Evolutionary conservation across 495 filamentous ascomycete genomes (phyloP).

Genomic region (Hypoxylon lienhwacheense): DNA sequence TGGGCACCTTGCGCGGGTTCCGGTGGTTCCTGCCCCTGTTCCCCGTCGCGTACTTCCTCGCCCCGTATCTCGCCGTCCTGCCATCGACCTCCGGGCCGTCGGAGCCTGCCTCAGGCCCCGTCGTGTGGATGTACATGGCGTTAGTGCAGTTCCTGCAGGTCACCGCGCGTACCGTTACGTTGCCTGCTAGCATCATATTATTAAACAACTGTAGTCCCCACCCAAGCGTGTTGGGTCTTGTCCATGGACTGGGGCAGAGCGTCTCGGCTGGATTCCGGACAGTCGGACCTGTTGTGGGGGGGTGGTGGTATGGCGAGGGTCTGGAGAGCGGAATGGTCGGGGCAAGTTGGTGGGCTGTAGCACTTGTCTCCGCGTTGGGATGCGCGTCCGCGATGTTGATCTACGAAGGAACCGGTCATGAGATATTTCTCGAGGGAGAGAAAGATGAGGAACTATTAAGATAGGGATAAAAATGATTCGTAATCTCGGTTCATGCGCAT

Average conservation of each 20-base stretch:
- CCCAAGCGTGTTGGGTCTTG: slow-evolving; percentile 74
- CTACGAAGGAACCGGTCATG: slow-evolving; percentile 72
- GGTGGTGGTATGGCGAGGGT: slow-evolving; percentile 70
- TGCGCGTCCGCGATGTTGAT: slow-evolving; percentile 65
- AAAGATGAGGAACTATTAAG: slow-evolving; percentile 47
- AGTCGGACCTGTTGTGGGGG: slow-evolving; percentile 72
- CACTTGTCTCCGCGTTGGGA: slow-evolving; percentile 62
- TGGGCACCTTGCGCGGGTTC: slow-evolving; percentile 71
- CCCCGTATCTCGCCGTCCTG: slow-evolving; percentile 72
- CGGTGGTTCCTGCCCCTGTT: slow-evolving; percentile 71
- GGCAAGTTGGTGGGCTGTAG: slow-evolving; percentile 75
- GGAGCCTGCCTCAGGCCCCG: slow-evolving; percentile 63
- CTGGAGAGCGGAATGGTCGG: slow-evolving; percentile 72
- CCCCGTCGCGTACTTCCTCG: slow-evolving; percentile 70
- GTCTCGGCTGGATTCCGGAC: slow-evolving; percentile 73
- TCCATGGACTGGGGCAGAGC: slow-evolving; percentile 80
- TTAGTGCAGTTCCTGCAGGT: slow-evolving; percentile 72
- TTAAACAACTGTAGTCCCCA: slow-evolving; percentile 84
- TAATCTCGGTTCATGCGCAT: no score
- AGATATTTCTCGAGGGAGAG: slow-evolving; percentile 67
- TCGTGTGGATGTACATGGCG: slow-evolving; percentile 71
- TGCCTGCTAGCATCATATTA: slow-evolving; percentile 75
- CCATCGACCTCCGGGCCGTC: slow-evolving; percentile 63
- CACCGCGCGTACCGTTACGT: slow-evolving; percentile 73
- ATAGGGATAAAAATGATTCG: not conserved